These are phyloP conservation scores for Oryza coarctata DNA, from an alignment of 176 grass and related monocot species.

Conservation along the genomic window DNA sequence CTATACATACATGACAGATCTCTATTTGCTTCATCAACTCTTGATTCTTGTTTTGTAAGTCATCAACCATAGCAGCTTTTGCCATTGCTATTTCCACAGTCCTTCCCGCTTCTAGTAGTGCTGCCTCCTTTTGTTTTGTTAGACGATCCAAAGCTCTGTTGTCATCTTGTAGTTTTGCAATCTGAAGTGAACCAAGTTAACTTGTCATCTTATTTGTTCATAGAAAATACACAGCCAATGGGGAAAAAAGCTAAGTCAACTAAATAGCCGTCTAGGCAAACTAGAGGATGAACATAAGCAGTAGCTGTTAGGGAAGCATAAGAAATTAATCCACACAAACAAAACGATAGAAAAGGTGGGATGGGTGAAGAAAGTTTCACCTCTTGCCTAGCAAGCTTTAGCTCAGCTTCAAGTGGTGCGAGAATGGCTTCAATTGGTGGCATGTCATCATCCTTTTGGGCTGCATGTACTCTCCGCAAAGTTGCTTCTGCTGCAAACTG, in stretches of 20 bases:
- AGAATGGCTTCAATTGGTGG: slow-evolving; percentile 99
- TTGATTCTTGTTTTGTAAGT: slow-evolving; percentile 99
- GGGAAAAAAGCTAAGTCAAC: not conserved
- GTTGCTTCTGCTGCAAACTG: slow-evolving; percentile 97
- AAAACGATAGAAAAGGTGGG: not conserved
- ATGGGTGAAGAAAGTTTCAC: slow-evolving; percentile 31
- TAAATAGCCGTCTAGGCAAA: not conserved
- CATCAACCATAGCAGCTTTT: slow-evolving; percentile 97
- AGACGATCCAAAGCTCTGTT: slow-evolving; percentile 95
- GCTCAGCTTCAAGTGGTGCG: slow-evolving; percentile 93
- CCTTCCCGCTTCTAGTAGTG: slow-evolving; percentile 87
- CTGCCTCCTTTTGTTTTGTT: slow-evolving; percentile 95
- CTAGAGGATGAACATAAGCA: not conserved
- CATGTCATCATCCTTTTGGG: slow-evolving; percentile 99
- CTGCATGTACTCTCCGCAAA: slow-evolving; percentile 92
- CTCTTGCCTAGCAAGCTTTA: slow-evolving; percentile 93
- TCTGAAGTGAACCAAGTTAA: slow-evolving; percentile 53
- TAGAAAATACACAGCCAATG: not conserved
- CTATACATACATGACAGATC: slow-evolving; percentile 83
- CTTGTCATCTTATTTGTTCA: slow-evolving; percentile 26
- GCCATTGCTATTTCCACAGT: slow-evolving; percentile 86
- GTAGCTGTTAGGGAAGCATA: not conserved
- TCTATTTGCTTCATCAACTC: slow-evolving; percentile 98
- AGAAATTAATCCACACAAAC: not conserved
- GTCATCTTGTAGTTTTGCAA: slow-evolving; percentile 85